phyloP scores from a whole-genome alignment of 2,329 filamentous ascomycete genomes.

The Nakataea oryzae region DNA sequence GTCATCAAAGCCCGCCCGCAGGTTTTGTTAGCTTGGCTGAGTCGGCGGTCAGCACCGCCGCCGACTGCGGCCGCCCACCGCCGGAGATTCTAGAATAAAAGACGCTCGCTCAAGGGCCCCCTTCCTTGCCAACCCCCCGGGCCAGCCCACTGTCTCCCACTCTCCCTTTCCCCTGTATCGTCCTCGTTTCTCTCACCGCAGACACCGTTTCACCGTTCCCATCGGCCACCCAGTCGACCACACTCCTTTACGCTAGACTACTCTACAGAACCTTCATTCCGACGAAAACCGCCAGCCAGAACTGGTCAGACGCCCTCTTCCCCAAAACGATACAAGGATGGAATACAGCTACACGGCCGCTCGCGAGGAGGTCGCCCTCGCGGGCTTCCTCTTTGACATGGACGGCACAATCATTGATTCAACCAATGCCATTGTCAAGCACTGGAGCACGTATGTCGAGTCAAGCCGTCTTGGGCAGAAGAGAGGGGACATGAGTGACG shows the following conservation, averaged over 20 bases:
- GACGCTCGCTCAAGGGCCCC: neutral
- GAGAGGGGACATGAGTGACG: no score
- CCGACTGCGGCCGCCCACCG: neutral
- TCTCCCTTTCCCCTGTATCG: no score
- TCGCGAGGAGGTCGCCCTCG: constrained; percentile 35
- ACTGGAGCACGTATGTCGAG: constrained; percentile 57
- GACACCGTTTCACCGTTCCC: no score
- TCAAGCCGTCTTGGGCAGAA: neutral
- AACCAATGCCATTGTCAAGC: constrained; percentile 64
- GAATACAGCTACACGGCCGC: constrained; percentile 26
- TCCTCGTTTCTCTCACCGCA: no score
- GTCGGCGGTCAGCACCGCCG: neutral
- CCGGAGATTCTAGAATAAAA: neutral
- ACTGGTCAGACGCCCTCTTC: neutral
- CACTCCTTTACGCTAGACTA: neutral
- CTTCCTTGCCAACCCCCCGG: neutral
- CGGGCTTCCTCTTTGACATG: constrained; percentile 61
- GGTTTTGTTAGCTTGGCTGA: neutral
- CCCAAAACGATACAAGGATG: neutral
- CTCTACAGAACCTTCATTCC: neutral
- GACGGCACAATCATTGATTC: constrained; percentile 79
- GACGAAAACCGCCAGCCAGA: neutral
- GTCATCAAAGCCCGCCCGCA: neutral
- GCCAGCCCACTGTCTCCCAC: neutral
- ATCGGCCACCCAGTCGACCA: no score